Evolutionary conservation across 2,329 filamentous ascomycete genomes (phyloP), one percentile per base, ranked within the genome.

Genomic region (Colletotrichum spinosum): DNA sequence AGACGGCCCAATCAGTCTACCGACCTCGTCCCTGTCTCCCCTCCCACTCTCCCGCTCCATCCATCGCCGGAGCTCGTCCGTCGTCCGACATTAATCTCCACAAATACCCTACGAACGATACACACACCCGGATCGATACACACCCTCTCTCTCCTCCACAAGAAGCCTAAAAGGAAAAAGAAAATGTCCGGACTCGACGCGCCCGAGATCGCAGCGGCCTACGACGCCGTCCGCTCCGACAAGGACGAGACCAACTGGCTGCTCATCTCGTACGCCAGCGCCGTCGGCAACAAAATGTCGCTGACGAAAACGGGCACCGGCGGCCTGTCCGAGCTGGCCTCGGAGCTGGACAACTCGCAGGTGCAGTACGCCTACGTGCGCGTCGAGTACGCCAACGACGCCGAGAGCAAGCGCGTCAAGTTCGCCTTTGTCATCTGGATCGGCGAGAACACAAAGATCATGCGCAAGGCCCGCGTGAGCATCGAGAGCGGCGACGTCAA

Each of bases 371-470:
- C 82, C 60, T 91, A 91, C 78, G 85, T 81, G 70, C 86, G 88
- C 37, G 80, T 90, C 75, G 88, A 91, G 80, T 88, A 92, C 76
- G 88, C 88, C 74, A 92, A 91, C 79, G 89, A 92, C 76, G 86
- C 86, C 69, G 90, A 92, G 80, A 87, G 83, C 77, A 88, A 81
- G 73, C 82, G 90, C 42, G 86, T 90, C 73, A 92, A 92, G 79
- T 92, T 92, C 73, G 84, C 81, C 53, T 81, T 92, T 53, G 78
- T 91, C 38, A 83, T 90, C 69, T 92, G 89, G 89, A 90, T 90
- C 75, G 89, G 89, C 74, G 82, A 85, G 75, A 75, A 78, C 65
- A 89, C 88, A 2, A 87, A 86, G 77, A 84, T 91, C 63, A 91
- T 92, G 89, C 84, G 89, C 70, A 90, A 90, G 76, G 89, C 89